These are phyloP conservation scores for Wallacemonas sp. DNA, from an alignment of 208 protist genomes.

Conservation along the genomic window DNA sequence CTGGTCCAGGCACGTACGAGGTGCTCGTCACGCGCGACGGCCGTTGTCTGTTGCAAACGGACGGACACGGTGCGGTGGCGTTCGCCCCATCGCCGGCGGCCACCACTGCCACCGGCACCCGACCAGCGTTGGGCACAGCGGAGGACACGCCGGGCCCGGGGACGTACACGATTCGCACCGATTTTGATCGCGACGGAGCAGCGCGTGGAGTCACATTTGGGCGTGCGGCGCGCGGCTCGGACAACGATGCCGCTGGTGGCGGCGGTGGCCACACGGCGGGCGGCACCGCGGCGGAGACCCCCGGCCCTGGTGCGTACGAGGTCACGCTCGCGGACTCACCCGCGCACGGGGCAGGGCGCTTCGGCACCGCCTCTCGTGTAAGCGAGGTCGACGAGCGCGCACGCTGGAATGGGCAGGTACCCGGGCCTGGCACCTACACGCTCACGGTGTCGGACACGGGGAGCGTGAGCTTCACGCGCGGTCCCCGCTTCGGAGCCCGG, in stretches of 20 bases:
- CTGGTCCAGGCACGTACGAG: constrained; percentile 49
- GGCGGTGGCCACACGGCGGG: too few relatives aligned
- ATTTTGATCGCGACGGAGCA: neutral
- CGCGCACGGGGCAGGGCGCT: neutral
- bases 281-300: neutral
- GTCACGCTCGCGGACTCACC: neutral
- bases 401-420: neutral
- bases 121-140: neutral
- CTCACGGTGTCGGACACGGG: neutral
- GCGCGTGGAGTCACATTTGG: neutral
- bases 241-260: too few relatives aligned
- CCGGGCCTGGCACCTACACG: constrained; percentile 14
- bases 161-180: constrained; percentile 21
- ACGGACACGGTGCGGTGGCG: neutral
- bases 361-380: constrained; percentile 26
- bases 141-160: constrained; percentile 45
- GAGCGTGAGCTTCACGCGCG: neutral
- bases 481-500: neutral
- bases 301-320: constrained; percentile 5
- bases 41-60: neutral
- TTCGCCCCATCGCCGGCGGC: constrained; percentile 7
- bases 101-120: constrained; percentile 12
- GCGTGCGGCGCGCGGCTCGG: neutral
- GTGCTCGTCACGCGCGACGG: constrained; percentile 14
- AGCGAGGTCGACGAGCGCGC: constrained; percentile 6